Conservation (phyloP, 164 flowering plant species). For the Umbellularia californica region DNA sequence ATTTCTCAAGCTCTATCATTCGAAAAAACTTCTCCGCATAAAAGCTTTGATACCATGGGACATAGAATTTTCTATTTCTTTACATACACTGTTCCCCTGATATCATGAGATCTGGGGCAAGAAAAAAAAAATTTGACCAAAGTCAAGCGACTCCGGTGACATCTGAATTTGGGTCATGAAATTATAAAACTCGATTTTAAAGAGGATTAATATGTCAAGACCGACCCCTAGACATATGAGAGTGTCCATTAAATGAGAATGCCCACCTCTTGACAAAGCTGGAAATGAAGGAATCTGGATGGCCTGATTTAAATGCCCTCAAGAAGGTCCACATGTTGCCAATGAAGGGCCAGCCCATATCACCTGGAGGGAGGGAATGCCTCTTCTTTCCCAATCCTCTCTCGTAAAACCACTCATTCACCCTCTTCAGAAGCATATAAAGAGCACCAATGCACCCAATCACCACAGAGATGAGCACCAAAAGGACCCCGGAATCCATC, state of each 20-base stretch:
- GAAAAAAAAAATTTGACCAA: too few species aligned
- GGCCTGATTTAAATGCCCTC: constrained; percentile 60
- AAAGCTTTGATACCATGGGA: too few species aligned
- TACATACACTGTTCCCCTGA: too few species aligned
- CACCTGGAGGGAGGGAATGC: constrained; percentile 71
- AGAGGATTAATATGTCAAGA: too few species aligned
- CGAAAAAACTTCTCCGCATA: too few species aligned
- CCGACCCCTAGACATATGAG: not conserved
- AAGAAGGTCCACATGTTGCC: constrained; percentile 88
- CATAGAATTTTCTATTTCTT: too few species aligned
- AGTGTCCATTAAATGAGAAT: constrained; percentile 5
- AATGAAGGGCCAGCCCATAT: constrained; percentile 77
- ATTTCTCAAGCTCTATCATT: too few species aligned
- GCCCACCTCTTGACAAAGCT: constrained; percentile 49
- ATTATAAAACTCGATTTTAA: too few species aligned
- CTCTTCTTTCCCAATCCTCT: constrained; percentile 41
- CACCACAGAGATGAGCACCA: not conserved
- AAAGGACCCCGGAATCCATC: constrained; percentile 6
- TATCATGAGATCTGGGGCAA: too few species aligned
- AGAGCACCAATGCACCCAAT: constrained; percentile 24
- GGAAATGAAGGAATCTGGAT: constrained; percentile 79
- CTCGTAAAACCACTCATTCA: constrained; percentile 56
- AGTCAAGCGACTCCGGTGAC: too few species aligned
- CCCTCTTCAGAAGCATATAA: constrained; percentile 29
- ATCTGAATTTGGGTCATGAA: too few species aligned